Base-by-base conservation (phyloP, 352 stramenopile genomes). In the Globisporangium alternatum region DNA sequence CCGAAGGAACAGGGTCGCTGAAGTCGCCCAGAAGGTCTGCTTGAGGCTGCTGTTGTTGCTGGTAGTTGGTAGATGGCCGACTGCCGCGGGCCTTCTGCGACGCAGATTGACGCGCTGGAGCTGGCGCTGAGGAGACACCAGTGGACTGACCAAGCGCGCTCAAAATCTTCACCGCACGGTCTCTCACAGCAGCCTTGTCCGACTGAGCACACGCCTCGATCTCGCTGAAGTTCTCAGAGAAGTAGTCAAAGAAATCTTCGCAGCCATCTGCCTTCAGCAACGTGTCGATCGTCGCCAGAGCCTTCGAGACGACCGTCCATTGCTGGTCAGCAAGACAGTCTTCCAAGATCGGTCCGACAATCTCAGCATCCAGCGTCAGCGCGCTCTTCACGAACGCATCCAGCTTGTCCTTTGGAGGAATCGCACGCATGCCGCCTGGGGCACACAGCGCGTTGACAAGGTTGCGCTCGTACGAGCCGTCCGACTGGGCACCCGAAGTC, bases 391-490 rank as follows among this genome's bases (percentile, higher is more conserved):
- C 74, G 71, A 98, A 98, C 31, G 85, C 83, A 35, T 93, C 89
- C 47, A 98, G 81, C 75, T 98, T 98, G 64, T 98, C 93, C 61
- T 93, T 93, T 22, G 95, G 95, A 45, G 95, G 95, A 22, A 98
- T 91, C 37, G 95, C 90, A 65, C 97, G 96, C 91, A 98, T 98
- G 28, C 95, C 95, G 45, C 93, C 95, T 8, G 93, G 92, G 10
- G 93, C 91, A 72, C 93, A 98, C 31, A 98, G 67, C 43, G 96
- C 90, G 5, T 83, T 81, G 56, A 98, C 90, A 31, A 98, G 76
- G 65, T 97, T 97, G 44, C 90, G 91, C 73, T 98, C 95, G 67
- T 98, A 98, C 19, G 81, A 86, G 19, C 95, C 92, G 72, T 95
- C 86, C 30, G 84, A 92, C 59, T 90, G 78, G 3, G 86, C 86